Percentiles rank a stretch among this genome's conserved stretches.
These are phyloP conservation scores for Sextonia rubra DNA, from an alignment of 164 flowering plant species.

Conservation along the genomic window DNA sequence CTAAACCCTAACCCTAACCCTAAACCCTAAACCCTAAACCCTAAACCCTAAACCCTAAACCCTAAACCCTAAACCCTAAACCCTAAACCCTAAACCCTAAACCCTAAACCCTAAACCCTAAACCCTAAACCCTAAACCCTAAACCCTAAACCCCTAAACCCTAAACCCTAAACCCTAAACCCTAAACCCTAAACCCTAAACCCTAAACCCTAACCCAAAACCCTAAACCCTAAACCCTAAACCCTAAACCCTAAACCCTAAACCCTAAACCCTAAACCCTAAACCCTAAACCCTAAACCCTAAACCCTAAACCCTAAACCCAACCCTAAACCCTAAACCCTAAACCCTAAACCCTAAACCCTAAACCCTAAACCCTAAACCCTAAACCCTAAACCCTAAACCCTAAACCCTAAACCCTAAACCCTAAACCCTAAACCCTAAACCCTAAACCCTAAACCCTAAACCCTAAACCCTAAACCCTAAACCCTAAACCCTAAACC, in stretches of 20 bases:
- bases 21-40: no score
- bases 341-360: conserved; percentile 11
- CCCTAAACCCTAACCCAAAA: conserved; percentile 10
- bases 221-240: conserved; percentile 13
- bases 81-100: no score
- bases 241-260: conserved; percentile 15
- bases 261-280: conserved; percentile 14
- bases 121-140: no score
- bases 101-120: no score
- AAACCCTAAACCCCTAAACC: background rate
- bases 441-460: conserved; percentile 21
- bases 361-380: conserved; percentile 16
- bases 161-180: conserved; percentile 7
- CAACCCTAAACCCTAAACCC: conserved; percentile 13
- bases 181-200: conserved; percentile 7
- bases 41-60: conserved; percentile 4
- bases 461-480: conserved; percentile 21
- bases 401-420: background rate
- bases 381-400: conserved; percentile 20
- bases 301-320: conserved; percentile 13
- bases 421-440: conserved; percentile 11
- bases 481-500: conserved; percentile 16
- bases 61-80: background rate
- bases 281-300: conserved; percentile 9
- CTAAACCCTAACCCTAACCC: no score